Percentiles rank a stretch among this genome's conserved stretches.
Evolutionary conservation across 1,284 basidiomycete species (phyloP).

Genomic region (Pseudomicrostroma phylloplanum): DNA sequence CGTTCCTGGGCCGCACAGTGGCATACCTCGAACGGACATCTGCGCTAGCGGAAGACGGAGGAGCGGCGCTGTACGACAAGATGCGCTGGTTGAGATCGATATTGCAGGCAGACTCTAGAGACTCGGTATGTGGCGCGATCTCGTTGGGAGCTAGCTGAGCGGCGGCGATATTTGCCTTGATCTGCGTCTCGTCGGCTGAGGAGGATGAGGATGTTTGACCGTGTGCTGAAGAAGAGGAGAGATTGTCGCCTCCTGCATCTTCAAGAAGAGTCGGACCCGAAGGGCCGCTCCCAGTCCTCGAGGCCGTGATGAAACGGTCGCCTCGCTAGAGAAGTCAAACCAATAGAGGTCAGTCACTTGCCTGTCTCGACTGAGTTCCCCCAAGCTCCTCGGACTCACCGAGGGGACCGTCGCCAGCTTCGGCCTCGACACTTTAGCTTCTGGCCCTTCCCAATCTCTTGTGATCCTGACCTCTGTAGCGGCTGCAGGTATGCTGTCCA

Average conservation of each 20-base stretch:
- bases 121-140: conserved; percentile 21
- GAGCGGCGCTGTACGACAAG: conserved; percentile 53
- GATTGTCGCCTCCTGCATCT: conserved; percentile 33
- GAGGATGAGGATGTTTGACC: background rate
- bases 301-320: conserved; percentile 46
- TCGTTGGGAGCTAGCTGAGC: conserved; percentile 36
- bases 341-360: background rate
- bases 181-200: conserved; percentile 21
- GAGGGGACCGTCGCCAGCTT: background rate
- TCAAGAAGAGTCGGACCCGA: conserved; percentile 23
- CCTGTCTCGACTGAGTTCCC: background rate
- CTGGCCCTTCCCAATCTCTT: conserved; percentile 5
- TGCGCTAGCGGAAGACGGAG: conserved; percentile 48
- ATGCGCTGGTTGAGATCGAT: conserved; percentile 52
- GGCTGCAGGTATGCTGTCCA: conserved; percentile 1
- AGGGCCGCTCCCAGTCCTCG: conserved; percentile 19
- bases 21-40: conserved; percentile 46
- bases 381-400: background rate
- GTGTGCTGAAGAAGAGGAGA: conserved; percentile 12
- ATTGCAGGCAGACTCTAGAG: conserved; percentile 39
- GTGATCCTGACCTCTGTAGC: conserved; percentile 1
- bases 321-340: conserved; percentile 25
- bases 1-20: conserved; percentile 33
- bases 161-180: conserved; percentile 27
- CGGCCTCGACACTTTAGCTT: background rate